Evolutionary conservation across 1,139 yeast species (phyloP), one percentile per base, ranked within the genome.

Genomic region (Blastobotrys proliferans): DNA sequence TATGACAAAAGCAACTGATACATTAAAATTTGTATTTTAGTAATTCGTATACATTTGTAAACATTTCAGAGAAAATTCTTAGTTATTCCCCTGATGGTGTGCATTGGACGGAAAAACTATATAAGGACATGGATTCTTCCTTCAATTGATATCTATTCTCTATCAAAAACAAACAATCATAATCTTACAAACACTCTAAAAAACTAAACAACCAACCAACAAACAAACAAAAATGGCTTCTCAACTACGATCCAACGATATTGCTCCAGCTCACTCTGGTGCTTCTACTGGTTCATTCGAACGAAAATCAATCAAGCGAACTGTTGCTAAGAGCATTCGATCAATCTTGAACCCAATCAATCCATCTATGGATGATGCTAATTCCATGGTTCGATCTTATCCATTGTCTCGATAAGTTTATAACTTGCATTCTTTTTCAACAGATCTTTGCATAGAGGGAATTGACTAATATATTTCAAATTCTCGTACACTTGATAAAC

Each of bases 251-350:
- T 38, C 36, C 20, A 10, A 24, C 14, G 43, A 33, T 17, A 40
- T 40, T 18, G 14, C 43, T 14, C 43, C 43, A 40, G 33, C 43
- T 40, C 34, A 27, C 29, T 40, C 43, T 20, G 34, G 34, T 34
- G 27, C 38, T 27, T 40, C 43, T 18, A 22, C 29, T 6, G 26
- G 14, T 27, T 27, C 38, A 10, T 21, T 13, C 20, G 30, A 29
- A 21, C 25, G 27, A 28, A 40, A 40, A 34, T 31, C 38, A 9
- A 9, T 40, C 17, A 27, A 28, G 13, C 24, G 14, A 19, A 4
- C 34, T 19, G 3, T 40, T 9, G 21, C 29, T 4, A 26, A 34
- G 24, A 35, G 38, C 17, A 13, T 40, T n/a, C 14, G 16, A 13
- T 6, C n/a, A 11, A n/a, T n/a, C n/a, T n/a, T n/a, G n/a, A 30